Percentiles rank a stretch among this genome's conserved stretches.
phyloP scores from a whole-genome alignment of 176 grass and related monocot genomes.

The Ananas comosus region DNA sequence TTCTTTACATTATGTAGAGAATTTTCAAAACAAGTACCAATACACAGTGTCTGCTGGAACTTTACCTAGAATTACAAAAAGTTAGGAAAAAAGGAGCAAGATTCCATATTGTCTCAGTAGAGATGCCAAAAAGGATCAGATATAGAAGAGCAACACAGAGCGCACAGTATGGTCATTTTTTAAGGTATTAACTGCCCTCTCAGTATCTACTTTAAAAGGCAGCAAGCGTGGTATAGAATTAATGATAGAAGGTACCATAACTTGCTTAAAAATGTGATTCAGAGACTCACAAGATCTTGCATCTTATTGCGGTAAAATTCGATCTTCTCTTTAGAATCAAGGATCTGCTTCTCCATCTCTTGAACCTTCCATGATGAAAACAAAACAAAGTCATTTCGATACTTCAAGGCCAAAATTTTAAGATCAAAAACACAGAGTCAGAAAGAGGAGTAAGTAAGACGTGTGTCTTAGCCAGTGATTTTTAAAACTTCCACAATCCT shows the following conservation, averaged over 20 bases:
- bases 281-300: constrained; percentile 92
- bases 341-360: constrained; percentile 68
- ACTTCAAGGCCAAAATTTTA: background rate
- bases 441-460: background rate
- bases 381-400: constrained; percentile 3
- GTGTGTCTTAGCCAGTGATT: background rate
- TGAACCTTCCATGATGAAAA: constrained; percentile 42
- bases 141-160: too few species aligned
- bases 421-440: background rate
- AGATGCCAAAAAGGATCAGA: too few species aligned
- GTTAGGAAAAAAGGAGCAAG: background rate
- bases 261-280: constrained; percentile 1
- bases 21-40: background rate
- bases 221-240: background rate
- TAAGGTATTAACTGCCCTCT: too few species aligned
- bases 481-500: background rate
- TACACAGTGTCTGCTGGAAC: background rate
- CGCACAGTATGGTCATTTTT: too few species aligned
- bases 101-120: too few species aligned
- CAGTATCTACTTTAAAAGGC: too few species aligned
- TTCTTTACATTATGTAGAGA: background rate
- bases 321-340: constrained; percentile 94
- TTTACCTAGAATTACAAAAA: background rate
- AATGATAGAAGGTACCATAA: background rate
- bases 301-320: constrained; percentile 88